phyloP scores from a whole-genome alignment of 2,329 filamentous ascomycete genomes.

The Hortaea sp. region DNA sequence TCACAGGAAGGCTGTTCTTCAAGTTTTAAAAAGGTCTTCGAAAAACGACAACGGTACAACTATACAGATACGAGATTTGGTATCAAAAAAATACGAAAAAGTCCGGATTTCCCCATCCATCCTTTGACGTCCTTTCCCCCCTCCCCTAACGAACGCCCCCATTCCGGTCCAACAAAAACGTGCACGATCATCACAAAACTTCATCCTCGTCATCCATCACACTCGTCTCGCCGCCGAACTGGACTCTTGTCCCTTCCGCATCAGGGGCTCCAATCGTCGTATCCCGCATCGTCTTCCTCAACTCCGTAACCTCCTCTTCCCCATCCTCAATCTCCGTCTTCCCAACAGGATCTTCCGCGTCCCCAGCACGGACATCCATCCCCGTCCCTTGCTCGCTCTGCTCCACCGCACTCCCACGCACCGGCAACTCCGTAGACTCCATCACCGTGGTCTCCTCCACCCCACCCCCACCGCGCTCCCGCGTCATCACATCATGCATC shows the following conservation, averaged over 20 bases:
- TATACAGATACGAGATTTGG: no score
- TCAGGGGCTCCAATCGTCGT: constrained; percentile 23
- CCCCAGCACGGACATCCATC: constrained; percentile 4
- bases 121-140: no score
- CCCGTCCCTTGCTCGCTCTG: constrained; percentile 6
- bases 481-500: constrained; percentile 33
- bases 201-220: constrained; percentile 5
- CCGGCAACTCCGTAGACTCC: constrained; percentile 4
- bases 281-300: constrained; percentile 13
- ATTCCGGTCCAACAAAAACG: no score
- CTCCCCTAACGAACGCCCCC: no score
- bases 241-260: constrained; percentile 26
- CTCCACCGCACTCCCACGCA: constrained; percentile 5
- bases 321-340: constrained; percentile 12
- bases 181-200: no score
- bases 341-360: constrained; percentile 12
- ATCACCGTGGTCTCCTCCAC: constrained; percentile 20
- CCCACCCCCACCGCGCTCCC: constrained; percentile 22
- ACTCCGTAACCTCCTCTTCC: constrained; percentile 17
- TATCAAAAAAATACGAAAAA: no score
- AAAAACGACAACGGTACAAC: no score
- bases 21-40: no score
- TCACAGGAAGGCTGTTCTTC: no score
- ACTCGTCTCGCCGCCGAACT: constrained; percentile 9
- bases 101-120: no score